Conservation (phyloP, 345 rosid species). For the Brassica napus region DNA sequence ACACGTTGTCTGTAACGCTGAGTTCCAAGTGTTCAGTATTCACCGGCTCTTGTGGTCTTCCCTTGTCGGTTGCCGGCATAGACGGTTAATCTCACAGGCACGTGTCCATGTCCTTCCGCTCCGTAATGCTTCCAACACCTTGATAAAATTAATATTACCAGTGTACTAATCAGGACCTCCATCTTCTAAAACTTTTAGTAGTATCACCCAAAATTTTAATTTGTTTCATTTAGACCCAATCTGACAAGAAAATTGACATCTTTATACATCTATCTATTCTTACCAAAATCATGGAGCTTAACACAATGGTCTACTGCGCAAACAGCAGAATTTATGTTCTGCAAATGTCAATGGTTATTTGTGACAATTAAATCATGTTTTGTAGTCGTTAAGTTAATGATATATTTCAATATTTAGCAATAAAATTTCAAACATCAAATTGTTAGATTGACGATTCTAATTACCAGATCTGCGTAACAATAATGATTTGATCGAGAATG, state of each 20-base stretch:
- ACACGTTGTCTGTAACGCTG: conserved; percentile 25
- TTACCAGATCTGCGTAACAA: not conserved
- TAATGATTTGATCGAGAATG: not conserved
- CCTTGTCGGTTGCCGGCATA: conserved; percentile 43
- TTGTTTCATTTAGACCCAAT: not conserved
- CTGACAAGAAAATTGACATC: not conserved
- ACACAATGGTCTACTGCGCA: not conserved
- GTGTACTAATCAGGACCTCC: not conserved
- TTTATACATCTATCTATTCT: not conserved
- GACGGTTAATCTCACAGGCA: conserved; percentile 33
- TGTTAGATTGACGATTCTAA: not conserved
- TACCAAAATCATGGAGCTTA: not conserved
- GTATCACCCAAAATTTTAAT: not conserved
- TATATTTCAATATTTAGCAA: not conserved
- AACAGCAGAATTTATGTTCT: not conserved
- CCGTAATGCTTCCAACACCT: conserved; percentile 28
- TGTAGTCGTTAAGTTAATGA: not conserved
- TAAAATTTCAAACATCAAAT: not conserved
- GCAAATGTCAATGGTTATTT: not conserved
- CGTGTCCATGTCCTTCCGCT: conserved; percentile 39
- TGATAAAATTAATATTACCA: not conserved
- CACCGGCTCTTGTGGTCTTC: conserved; percentile 37
- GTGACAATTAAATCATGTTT: not conserved
- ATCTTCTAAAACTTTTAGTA: not conserved
- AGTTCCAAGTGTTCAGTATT: conserved; percentile 27